Evolutionary conservation across 352 stramenopile species (phyloP), one percentile per base, ranked within the genome.

Genomic region (Paralagenidium karlingii): DNA sequence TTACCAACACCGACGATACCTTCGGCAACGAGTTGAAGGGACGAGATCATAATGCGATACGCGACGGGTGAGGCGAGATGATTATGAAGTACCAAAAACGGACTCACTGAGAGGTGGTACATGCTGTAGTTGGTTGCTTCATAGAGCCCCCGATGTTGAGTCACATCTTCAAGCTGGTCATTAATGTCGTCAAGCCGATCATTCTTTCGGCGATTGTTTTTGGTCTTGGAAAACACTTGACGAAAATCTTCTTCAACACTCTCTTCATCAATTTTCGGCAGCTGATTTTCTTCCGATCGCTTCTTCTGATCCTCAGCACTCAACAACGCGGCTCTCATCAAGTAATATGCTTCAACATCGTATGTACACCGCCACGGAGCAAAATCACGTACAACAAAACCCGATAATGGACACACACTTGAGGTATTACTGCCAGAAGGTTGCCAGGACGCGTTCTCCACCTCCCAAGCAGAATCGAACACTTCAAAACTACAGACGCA

Each of bases 361-460:
- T 90, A 93, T 0, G 71, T 88, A 39, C 79, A 90, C 43, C 89
- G 87, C 79, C 76, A 93, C 5, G 71, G 69, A 26, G 76, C 76
- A 22, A 93, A 48, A 47, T 93, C 79, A 22, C 77, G 76, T 39
- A 86, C 74, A 34, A 93, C 68, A 31, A 84, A 90, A 1, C 79
- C 79, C 10, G 74, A 73, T 13, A 93, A 38, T 12, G 73, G 65
- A 12, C 60, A 55, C 8, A 55, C 61, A 21, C 49, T 61, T 32
- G 68, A 49, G 11, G 62, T 34, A 42, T 57, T 16, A 43, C 63
- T n/a, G 55, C 46, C 30, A 11, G 12, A 10, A 24, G 31, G 15
- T 39, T 55, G 45, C 26, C 46, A 51, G 27, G 58, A 39, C 30
- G 56, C 53, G 9, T 76, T 56, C 6, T 63, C 57, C n/a, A 60